Evolutionary conservation across 345 rosid species (phyloP), one percentile per base, ranked within the genome.

Genomic region (Aurinia saxatilis): DNA sequence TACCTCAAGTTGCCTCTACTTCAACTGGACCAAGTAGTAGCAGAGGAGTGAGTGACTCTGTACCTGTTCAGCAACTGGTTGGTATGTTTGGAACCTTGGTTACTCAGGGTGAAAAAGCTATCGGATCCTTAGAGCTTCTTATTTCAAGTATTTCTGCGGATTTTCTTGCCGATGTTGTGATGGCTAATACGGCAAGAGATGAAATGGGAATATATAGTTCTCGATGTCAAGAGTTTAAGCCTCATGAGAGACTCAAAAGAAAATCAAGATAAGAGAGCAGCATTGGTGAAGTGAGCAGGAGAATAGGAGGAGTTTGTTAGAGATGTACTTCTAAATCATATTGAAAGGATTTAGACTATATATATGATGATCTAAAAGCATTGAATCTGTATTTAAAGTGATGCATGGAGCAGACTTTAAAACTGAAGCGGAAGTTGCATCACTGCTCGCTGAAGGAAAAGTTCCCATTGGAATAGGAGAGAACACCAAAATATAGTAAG

Each of bases 121-220:
- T 84, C 76, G 87, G 81, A 50, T 79, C 87, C 55, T 64, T 93
- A 68, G 96, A 86, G 78, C 80, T 87, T 79, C 96, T 93, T 71
- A 93, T 93, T 80, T 81, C 97, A 57, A 90, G 84, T 63, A 87
- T 93, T 60, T 85, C 90, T 36, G 85, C 95, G 11, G 99, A 93
- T 84, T 80, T 93, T 77, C 90, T 93, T 40, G 96, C 97, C 16
- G 99, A 93, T 63, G 88, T 93, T 49, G 99, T 93, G 71, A 90
- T 93, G 82, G 85, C 96, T 70, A 90, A 93, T 71, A 93, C n/a
- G n/a, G n/a, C n/a, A n/a, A n/a, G n/a, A n/a, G n/a, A n/a, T n/a
- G n/a, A n/a, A n/a, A n/a, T n/a, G n/a, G n/a, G n/a, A n/a, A n/a
- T n/a, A n/a, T n/a, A n/a, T n/a, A n/a, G n/a, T n/a, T n/a, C n/a